Evolutionary conservation across 306 rosid species (phyloP).

Genomic region (Prosopis cineraria): DNA sequence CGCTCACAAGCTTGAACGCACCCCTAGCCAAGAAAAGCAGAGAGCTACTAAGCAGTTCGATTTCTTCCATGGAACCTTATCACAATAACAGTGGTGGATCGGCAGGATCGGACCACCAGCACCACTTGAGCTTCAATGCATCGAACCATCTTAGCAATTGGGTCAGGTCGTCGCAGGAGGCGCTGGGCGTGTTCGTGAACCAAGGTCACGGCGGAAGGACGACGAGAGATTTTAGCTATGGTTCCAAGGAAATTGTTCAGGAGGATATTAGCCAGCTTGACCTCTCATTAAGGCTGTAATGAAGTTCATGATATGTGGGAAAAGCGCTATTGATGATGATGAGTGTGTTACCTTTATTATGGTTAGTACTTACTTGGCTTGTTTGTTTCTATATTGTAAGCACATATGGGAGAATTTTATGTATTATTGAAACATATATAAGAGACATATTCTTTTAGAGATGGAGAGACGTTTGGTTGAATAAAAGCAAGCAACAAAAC

Average conservation of each 20-base stretch:
- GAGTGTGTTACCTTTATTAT: conserved; percentile 30
- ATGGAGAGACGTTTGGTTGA: not conserved
- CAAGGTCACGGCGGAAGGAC: conserved; percentile 39
- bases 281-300: conserved; percentile 74
- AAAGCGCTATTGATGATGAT: conserved; percentile 18
- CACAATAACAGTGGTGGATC: not conserved
- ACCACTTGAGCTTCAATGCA: conserved; percentile 4
- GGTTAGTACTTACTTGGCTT: conserved; percentile 20
- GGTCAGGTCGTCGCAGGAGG: not conserved
- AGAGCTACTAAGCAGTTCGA: conserved; percentile 42
- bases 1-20: conserved; percentile 89
- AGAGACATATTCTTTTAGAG: conserved; percentile 30
- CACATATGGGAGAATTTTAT: conserved; percentile 36
- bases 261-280: conserved; percentile 79
- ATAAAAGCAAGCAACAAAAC: conserved; percentile 12
- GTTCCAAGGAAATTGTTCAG: conserved; percentile 50
- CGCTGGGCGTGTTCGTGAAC: conserved; percentile 14
- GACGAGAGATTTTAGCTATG: conserved; percentile 32
- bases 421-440: conserved; percentile 21
- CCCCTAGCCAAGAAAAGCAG: conserved; percentile 88
- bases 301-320: conserved; percentile 30
- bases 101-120: conserved; percentile 18
- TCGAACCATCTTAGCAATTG: conserved; percentile 13
- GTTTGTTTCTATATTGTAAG: conserved; percentile 43
- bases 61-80: conserved; percentile 43